Base-by-base conservation (phyloP, 495 filamentous ascomycete genomes). In the Penicillium soppii region DNA sequence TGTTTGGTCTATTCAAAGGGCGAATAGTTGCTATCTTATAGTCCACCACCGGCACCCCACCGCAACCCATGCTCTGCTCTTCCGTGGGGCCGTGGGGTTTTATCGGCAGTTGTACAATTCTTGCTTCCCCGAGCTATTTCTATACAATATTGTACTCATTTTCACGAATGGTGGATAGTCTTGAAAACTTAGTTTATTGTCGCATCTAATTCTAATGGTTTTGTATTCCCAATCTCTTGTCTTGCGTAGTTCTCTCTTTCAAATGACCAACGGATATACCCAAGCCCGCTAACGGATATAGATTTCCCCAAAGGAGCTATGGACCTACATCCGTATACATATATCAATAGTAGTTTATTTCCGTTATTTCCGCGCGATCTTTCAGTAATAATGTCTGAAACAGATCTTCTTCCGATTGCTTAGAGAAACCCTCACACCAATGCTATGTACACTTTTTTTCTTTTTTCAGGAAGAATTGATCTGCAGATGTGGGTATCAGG, bases 1-100 rank as follows among this genome's bases (percentile, higher is more conserved):
- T 43, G 8, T 21, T 29, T 26, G 7, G 17, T 20, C 12, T 3
- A 40, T 42, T 12, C n/a, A 29, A 52, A 51, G 47, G 52, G 48
- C 36, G 3, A 9, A 52, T n/a, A 52, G 43, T 25, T 54, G 49
- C 26, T 27, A 44, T 57, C 45, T 58, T 61, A 63, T 58, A 70
- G 63, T 59, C 50, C n/a, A 30, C 48, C 50, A 64, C 62, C 62
- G 66, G 67, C 55, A 66, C 63, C 60, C 65, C 68, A 63, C 68
- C 59, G 23, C 36, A 47, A 43, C 36, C 43, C 29, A 47, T 19
- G 52, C 53, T 59, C 58, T 65, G 51, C 47, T 54, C 37, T 49
- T 45, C 60, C 54, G 63, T 69, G 67, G 67, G 67, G 62, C 65
- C 38, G 47, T 50, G 50, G 58, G 58, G 50, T 50, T 25, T 47